These are phyloP conservation scores for Boletus rubescentipes DNA, from an alignment of 768 basidiomycete species.

Conservation along the genomic window DNA sequence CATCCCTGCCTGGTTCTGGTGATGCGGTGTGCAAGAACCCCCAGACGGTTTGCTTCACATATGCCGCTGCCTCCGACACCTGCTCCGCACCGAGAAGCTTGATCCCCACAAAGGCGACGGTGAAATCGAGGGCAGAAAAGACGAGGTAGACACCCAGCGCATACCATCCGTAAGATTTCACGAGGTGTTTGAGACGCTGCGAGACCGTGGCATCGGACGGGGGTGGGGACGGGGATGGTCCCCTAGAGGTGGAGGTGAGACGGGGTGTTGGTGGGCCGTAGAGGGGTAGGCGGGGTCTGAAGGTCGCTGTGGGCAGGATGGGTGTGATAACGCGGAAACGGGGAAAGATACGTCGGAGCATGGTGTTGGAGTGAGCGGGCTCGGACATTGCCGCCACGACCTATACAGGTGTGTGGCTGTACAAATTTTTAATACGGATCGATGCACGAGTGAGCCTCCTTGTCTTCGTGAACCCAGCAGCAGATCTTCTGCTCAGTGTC, in stretches of 20 bases:
- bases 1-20: slow-evolving; percentile 66
- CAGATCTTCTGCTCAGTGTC: slow-evolving; percentile 18
- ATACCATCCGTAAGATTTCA: slow-evolving; percentile 94
- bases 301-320: slow-evolving; percentile 48
- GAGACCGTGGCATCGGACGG: slow-evolving; percentile 59
- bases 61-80: slow-evolving; percentile 65
- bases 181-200: slow-evolving; percentile 74
- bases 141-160: slow-evolving; percentile 87
- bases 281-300: too few species aligned
- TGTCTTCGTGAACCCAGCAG: slow-evolving; percentile 18
- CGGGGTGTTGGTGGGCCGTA: slow-evolving; percentile 44
- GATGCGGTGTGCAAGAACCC: slow-evolving; percentile 51
- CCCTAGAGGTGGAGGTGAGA: slow-evolving; percentile 38
- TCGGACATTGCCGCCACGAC: slow-evolving; percentile 13
- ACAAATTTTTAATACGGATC: slow-evolving; percentile 10
- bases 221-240: slow-evolving; percentile 26
- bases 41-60: slow-evolving; percentile 49
- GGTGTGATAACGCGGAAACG: slow-evolving; percentile 46
- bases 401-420: slow-evolving; percentile 30
- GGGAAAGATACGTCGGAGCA: slow-evolving; percentile 41
- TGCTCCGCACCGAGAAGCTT: slow-evolving; percentile 89
- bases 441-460: slow-evolving; percentile 6
- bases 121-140: slow-evolving; percentile 76
- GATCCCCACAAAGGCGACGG: slow-evolving; percentile 79
- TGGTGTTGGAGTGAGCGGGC: slow-evolving; percentile 3